Evolutionary conservation across 768 basidiomycete species (phyloP).

Genomic region (Terana coerulea): DNA sequence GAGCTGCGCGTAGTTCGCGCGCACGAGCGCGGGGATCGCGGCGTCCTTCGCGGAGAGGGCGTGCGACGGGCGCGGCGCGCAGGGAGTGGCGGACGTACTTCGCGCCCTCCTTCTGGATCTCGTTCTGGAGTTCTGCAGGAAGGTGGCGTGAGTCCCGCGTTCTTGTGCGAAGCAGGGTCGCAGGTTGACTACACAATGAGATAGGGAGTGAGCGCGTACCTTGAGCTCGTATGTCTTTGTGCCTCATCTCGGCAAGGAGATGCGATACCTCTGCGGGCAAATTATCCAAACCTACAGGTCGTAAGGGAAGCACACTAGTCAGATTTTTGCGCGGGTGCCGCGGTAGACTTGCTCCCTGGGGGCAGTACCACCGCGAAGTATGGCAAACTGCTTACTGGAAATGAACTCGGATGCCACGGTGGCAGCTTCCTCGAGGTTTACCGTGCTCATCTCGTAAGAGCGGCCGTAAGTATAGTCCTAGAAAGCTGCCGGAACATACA

Average conservation of each 20-base stretch:
- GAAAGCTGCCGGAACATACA: no score
- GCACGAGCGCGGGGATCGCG: slow-evolving; percentile 33
- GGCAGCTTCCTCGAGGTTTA: slow-evolving; percentile 45
- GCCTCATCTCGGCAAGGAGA: slow-evolving; percentile 44
- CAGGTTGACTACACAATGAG: background rate
- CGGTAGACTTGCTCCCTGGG: no score
- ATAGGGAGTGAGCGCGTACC: slow-evolving; percentile 24
- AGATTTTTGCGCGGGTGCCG: no score
- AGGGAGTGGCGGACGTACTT: slow-evolving; percentile 42
- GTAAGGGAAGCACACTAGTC: background rate
- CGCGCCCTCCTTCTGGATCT: slow-evolving; percentile 40
- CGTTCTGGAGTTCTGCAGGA: slow-evolving; percentile 37
- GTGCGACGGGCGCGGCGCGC: slow-evolving; percentile 24
- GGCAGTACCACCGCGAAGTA: no score
- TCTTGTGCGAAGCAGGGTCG: background rate
- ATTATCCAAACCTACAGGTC: slow-evolving; percentile 42
- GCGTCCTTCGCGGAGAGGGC: slow-evolving; percentile 29
- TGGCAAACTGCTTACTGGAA: slow-evolving; percentile 32
- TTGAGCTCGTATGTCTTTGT: slow-evolving; percentile 40
- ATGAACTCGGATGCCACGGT: slow-evolving; percentile 47
- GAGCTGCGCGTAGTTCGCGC: slow-evolving; percentile 25
- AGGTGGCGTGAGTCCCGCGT: background rate
- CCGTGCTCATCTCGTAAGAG: slow-evolving; percentile 27
- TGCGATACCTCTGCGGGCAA: slow-evolving; percentile 45
- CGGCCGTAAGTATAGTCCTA: no score